phyloP scores from a whole-genome alignment of 495 filamentous ascomycete genomes.

The Podospora pseudopauciseta region DNA sequence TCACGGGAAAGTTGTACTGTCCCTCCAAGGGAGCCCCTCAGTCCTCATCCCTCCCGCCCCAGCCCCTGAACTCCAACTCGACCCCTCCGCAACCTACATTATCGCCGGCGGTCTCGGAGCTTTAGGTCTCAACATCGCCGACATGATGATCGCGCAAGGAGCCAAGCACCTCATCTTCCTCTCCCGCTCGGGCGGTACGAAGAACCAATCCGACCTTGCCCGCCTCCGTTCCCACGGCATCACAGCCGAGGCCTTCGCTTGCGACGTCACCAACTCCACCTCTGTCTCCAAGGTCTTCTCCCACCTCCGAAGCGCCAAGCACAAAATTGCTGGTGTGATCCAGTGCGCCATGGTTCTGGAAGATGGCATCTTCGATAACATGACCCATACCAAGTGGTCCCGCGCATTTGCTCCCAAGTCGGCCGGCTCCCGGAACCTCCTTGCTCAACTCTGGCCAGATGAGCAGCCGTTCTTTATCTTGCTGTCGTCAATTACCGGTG shows the following conservation, averaged over 20 bases:
- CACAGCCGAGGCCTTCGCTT: slow-evolving; percentile 28
- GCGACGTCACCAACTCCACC: slow-evolving; percentile 36
- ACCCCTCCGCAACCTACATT: slow-evolving; percentile 40
- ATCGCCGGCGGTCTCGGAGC: slow-evolving; percentile 55
- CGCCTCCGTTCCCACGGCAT: slow-evolving; percentile 25
- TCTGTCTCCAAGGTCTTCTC: slow-evolving; percentile 1
- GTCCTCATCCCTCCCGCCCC: slow-evolving; percentile 19
- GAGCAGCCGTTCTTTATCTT: slow-evolving; percentile 59
- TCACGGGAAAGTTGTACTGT: slow-evolving; percentile 52
- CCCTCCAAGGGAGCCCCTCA: slow-evolving; percentile 29
- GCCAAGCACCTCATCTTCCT: slow-evolving; percentile 51
- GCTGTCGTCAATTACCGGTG: slow-evolving; percentile 54
- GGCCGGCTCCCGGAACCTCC: slow-evolving; percentile 36
- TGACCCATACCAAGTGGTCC: slow-evolving; percentile 38
- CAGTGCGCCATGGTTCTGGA: slow-evolving; percentile 48
- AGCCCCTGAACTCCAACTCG: background rate
- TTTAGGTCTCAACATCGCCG: slow-evolving; percentile 50
- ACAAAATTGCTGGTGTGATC: slow-evolving; percentile 50
- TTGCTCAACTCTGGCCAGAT: slow-evolving; percentile 8
- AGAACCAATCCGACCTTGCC: slow-evolving; percentile 20
- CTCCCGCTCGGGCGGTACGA: slow-evolving; percentile 32
- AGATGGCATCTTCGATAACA: slow-evolving; percentile 48
- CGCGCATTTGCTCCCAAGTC: slow-evolving; percentile 48
- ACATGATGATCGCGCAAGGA: slow-evolving; percentile 48
- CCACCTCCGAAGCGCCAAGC: slow-evolving; percentile 28